Base-by-base conservation (phyloP, 257 asterid genomes). In the Mentha longifolia region DNA sequence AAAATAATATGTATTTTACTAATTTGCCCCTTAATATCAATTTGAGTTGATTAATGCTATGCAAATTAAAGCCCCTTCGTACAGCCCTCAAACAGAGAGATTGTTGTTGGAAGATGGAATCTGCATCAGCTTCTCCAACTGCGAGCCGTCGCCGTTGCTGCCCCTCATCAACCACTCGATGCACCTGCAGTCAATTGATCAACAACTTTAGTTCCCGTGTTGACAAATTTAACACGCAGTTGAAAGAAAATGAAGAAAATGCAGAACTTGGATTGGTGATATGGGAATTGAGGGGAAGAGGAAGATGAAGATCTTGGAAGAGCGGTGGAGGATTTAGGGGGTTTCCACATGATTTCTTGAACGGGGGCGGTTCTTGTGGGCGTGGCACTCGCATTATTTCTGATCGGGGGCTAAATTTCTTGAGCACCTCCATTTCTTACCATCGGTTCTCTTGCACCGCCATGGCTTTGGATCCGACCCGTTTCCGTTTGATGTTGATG, bases 381-480 rank as follows among this genome's bases (percentile, higher is more conserved):
- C 77, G 41, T 85, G 89, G 3, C 89, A 80, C 64, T 85, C 89
- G 37, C 87, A 85, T 84, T 85, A 85, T n/a, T 82, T 85, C 2
- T 73, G 84, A 19, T 85, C 80, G 17, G 84, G 81, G 0, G 82
- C 87, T 7, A 80, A 85, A 14, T 79, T 85, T 45, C 87, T 75
- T 3, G 89, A 77, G 20, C 95, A 88, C 69, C 95, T 79, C 95
- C 95, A 88, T 78, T 88, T 88, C 67, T 88, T 88, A 10, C 95
- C 95, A 64, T 88, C 95, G 13, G 96, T 89, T 57, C 96, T 80
- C 51, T 79, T 82, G 41, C 96, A 89, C 79, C 96, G 77, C 96
- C 96, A 86, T 22, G 89, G 85, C 82, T 89, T 94, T 9, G 87
- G 80, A 84, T 89, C 91, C 67, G 85, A 74, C 61, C 88, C 86